A percentile compares a stretch with the other conserved stretches of the same genome.
These are phyloP conservation scores for Cutaneotrichosporon sp. DNA, from an alignment of 1,284 basidiomycete genomes.

Conservation along the genomic window DNA sequence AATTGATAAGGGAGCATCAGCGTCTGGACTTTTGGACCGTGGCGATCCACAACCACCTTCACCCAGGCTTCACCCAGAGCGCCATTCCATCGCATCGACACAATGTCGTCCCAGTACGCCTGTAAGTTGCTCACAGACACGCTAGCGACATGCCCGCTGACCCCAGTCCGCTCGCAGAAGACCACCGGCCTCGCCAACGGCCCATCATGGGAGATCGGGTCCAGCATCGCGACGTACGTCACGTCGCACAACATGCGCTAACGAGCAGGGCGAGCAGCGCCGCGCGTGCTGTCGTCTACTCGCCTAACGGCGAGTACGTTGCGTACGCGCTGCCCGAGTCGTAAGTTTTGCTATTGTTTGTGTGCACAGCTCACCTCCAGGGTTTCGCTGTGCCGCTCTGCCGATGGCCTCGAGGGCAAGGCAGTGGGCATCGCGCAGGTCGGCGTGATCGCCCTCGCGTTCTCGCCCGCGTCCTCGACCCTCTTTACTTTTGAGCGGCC, in stretches of 20 bases:
- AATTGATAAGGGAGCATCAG: neutral
- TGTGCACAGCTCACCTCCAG: conserved; percentile 29
- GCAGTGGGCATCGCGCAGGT: conserved; percentile 55
- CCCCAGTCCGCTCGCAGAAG: conserved; percentile 88
- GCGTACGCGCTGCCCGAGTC: conserved; percentile 75
- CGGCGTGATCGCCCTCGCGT: conserved; percentile 78
- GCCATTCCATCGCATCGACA: neutral
- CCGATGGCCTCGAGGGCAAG: conserved; percentile 34
- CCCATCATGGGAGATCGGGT: conserved; percentile 70
- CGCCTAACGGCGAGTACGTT: conserved; percentile 80
- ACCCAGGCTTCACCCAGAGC: neutral
- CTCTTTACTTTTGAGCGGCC: conserved; percentile 89
- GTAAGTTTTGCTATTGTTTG: conserved; percentile 55
- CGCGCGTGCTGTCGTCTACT: conserved; percentile 77
- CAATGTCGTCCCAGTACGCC: conserved; percentile 55
- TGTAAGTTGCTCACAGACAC: conserved; percentile 60
- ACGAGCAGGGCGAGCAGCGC: conserved; percentile 56
- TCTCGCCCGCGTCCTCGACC: conserved; percentile 90
- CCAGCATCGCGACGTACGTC: conserved; percentile 60
- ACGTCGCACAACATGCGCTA: conserved; percentile 55
- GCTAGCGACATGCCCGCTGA: neutral
- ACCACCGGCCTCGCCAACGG: conserved; percentile 80
- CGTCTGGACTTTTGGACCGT: neutral
- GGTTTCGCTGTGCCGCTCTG: conserved; percentile 38
- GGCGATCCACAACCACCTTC: neutral